phyloP scores from a whole-genome alignment of 2,329 filamentous ascomycete species.

The Tolypocladium amazonense region DNA sequence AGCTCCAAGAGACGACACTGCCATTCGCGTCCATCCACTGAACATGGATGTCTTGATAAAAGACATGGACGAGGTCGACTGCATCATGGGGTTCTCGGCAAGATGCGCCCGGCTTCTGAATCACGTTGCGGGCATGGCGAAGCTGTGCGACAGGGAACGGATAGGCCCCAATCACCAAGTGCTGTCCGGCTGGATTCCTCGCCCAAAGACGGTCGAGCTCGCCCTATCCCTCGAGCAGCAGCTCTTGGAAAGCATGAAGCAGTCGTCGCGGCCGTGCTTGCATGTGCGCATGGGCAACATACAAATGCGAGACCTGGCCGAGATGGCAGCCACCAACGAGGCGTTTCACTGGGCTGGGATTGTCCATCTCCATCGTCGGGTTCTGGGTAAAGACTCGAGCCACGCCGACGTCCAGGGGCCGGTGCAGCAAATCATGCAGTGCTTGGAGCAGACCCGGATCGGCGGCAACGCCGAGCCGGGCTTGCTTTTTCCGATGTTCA shows the following conservation, averaged over 20 bases:
- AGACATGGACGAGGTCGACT: constrained; percentile 58
- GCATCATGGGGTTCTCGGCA: constrained; percentile 52
- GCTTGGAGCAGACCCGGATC: constrained; percentile 49
- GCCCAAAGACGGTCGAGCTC: constrained; percentile 25
- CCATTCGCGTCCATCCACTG: neutral
- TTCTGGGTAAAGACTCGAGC: constrained; percentile 48
- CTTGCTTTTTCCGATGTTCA: constrained; percentile 72
- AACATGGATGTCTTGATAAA: neutral
- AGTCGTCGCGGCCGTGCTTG: constrained; percentile 28
- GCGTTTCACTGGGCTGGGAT: constrained; percentile 72
- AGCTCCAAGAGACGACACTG: constrained; percentile 19
- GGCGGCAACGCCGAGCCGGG: constrained; percentile 66
- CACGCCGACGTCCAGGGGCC: constrained; percentile 52
- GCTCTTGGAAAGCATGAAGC: constrained; percentile 44
- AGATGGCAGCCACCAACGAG: constrained; percentile 63
- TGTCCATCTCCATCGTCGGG: constrained; percentile 64
- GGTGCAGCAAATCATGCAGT: constrained; percentile 51
- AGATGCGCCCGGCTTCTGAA: constrained; percentile 69
- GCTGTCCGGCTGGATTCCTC: constrained; percentile 46
- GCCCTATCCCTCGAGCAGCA: constrained; percentile 51
- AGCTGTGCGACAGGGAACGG: constrained; percentile 55
- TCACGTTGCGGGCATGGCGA: constrained; percentile 61
- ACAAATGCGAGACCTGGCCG: constrained; percentile 44
- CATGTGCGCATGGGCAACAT: constrained; percentile 38
- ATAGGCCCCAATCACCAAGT: constrained; percentile 35